Evolutionary conservation across 176 grass and related monocot species (phyloP), one percentile per base, ranked within the genome.

Genomic region (Alopecurus myosuroides): DNA sequence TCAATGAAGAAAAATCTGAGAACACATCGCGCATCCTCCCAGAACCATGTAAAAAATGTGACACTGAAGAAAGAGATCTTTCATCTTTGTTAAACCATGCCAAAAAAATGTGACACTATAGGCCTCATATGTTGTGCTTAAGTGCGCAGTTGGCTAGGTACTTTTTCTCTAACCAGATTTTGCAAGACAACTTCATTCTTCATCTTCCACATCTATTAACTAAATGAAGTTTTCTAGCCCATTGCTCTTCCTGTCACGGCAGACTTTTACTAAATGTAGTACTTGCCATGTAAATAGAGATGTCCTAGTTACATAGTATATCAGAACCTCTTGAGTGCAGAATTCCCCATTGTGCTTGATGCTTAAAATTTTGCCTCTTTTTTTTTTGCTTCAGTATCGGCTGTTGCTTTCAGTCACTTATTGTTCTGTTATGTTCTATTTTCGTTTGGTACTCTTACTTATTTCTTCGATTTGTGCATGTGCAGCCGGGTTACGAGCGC

Each of bases 401-500:
- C 17, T 11, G n/a, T 73, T 48, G 3, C 6, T 73, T 29, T 14
- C 69, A 29, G 7, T 15, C 22, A 28, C 26, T 20, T 74, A 2
- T 31, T 31, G 3, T 0, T 31, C 25, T 29, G 26, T 5, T 0
- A 10, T 50, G 4, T 50, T 29, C 8, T 74, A 17, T 19, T 9
- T 19, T 29, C 9, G 45, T 22, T 19, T 3, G 17, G 5, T 50
- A 6, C 20, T 50, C 13, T 9, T 45, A 28, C 70, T 2, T 30
- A 10, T 12, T 74, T 26, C 44, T 50, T 11, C 28, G 0, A 20
- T 74, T 31, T 70, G 4, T 74, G 17, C 33, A 6, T 48, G 28
- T 60, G 62, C 90, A 95, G 86, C 93, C 90, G 7, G 90, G 93
- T 12, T 90, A 95, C 31, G 93, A 92, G 80, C 86, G 88, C 25